Base-by-base conservation (phyloP, 2,329 filamentous ascomycete genomes). In the Knufia petricola region DNA sequence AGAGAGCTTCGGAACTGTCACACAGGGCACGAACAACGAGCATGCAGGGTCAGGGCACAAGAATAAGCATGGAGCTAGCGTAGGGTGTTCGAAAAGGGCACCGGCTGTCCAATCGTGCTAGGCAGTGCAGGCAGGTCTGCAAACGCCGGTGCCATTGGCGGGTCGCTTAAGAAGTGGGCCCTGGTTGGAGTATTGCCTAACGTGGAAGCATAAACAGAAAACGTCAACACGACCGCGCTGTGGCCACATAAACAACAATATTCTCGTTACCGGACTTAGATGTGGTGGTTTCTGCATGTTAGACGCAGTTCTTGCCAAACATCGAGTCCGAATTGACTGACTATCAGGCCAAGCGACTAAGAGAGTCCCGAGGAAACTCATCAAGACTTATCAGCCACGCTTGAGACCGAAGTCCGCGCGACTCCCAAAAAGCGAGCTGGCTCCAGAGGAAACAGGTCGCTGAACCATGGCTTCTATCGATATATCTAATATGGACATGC, bases 71-170 rank as follows among this genome's bases (percentile, higher is more conserved):
- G 4, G 17, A 13, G 41, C 41, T 44, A 44, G 17, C 21, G 10
- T 44, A 44, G 41, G n/a, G 41, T 21, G 15, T 32, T 44, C n/a
- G 41, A 17, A 44, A 36, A n/a, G n/a, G 26, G 41, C 17, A 32
- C n/a, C 41, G 41, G 41, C 31, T 19, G 17, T 31, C 41, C 41
- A 44, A 32, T 44, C 41, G 41, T 44, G 24, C n/a, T 10, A 2
- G 8, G 41, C 24, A 19, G 13, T 44, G 28, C 41, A 44, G 41
- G 41, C 39, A 32, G 41, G 10, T 20, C 21, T 13, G 21, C 41
- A 44, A 44, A 44, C 41, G 19, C 24, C 24, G 24, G 28, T 31
- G 12, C 41, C 13, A 4, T 31, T n/a, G n/a, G 23, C 26, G 15
- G 15, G 10, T 36, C 7, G 13, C 4, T 36, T 36, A 13, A n/a